Base-by-base conservation (phyloP, 1,139 yeast species). In the Candida sojae region DNA sequence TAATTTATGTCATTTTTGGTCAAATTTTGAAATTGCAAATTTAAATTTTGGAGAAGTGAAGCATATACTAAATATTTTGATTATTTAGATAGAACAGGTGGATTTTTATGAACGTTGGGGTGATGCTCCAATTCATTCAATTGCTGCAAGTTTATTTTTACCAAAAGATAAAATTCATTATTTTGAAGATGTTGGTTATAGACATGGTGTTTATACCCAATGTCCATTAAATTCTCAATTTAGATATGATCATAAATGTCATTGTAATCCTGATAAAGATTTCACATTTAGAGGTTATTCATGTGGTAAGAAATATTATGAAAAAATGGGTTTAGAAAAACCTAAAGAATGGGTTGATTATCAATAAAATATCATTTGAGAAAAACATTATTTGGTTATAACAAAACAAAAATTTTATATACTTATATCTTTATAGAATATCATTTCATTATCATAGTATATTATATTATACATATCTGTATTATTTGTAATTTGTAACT, bases 91-190 rank as follows among this genome's bases (percentile, higher is more conserved):
- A 48, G 64, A 10, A 73, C 84, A 9, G 90, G 92, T 9, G 97
- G 97, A 0, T 91, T 91, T 83, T 75, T 77, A 78, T 46, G 97
- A 91, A 63, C 70, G 97, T 59, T 91, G 97, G 97, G 97, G 97
- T 1, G 97, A 91, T 72, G 97, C 97, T 0, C 96, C 97, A 0
- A 83, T 91, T 3, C 97, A 90, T 64, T 86, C 96, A 1, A 69
- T 91, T 25, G 97, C 93, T 0, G 79, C 87, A 5, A 95, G 89
- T 0, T 75, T 91, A 78, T 73, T 86, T 59, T 68, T 90, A 42
- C 76, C 85, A 47, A 63, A 84, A 2, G 70, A 80, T 5, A 88
- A 90, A 49, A 72, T 91, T 10, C 97, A 91, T 67, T 91, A 91
- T 66, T 91, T 91, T 68, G 71, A 97, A 54, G 97, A 91, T 60